Evolutionary conservation across 495 filamentous ascomycete genomes (phyloP), one percentile per base, ranked within the genome.

Genomic region (Penicillium malachiteum): DNA sequence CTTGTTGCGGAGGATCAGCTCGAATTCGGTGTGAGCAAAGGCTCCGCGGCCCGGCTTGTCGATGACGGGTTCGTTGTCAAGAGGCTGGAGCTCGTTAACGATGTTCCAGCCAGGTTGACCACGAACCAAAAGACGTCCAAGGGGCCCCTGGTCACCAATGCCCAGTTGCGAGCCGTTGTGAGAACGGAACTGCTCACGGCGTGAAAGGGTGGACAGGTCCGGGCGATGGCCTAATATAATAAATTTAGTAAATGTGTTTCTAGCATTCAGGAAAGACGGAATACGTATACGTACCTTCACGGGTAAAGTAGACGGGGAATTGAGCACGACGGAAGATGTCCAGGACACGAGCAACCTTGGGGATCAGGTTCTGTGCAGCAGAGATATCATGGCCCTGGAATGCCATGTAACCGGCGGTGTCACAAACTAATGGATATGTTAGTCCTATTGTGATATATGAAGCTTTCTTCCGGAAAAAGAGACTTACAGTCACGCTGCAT

Each of bases 11-110:
- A 90, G 69, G 34, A 83, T 62, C 6, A 83, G 72, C 50, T 85
- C 79, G 42, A 89, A 81, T 30, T 87, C 83, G 0, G 86, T 89
- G 54, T 87, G 73, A 12, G 78, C 70, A 58, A 90, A 90, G 1
- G 86, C 86, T n/a, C 84, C 79, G 3, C 77, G 75, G 0, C 85
- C 86, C 1, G 86, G 84, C 66, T 90, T 89, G 63, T 88, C 85
- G 37, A 90, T 82, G 5, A 89, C 74, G 0, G 82, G 79, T 56
- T 89, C 86, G 5, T 70, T 69, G 3, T 71, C 71, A 2, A 79
- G 56, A 17, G 85, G 85, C 40, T 75, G 71, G 21, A 88, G 68
- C 58, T 87, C 85, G 12, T 78, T 72, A 21, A 88, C 75, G 31
- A 81, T 83, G 32, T 81, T 84, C 55, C 87, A 84, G 8, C 86